Conservation (phyloP, 352 stramenopile genomes). For the Pythium vanterpoolii region DNA sequence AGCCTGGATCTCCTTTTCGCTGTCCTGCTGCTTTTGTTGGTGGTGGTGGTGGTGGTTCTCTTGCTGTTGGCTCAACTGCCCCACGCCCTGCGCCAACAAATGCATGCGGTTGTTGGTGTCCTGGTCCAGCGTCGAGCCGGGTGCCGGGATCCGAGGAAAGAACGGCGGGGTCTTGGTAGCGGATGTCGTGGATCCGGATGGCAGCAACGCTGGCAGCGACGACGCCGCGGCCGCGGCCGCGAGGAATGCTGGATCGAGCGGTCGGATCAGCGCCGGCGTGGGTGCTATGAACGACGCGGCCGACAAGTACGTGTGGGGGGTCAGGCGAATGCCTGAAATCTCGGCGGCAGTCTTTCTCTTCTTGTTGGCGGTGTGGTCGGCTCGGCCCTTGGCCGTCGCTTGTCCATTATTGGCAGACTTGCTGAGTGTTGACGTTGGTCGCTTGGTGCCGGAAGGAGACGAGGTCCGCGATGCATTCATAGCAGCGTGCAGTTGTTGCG, state of each 20-base stretch:
- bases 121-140: slow-evolving; percentile 15
- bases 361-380: slow-evolving; percentile 15
- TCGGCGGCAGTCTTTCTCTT: slow-evolving; percentile 20
- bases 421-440: slow-evolving; percentile 6
- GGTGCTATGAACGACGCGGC: slow-evolving; percentile 29
- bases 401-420: not conserved
- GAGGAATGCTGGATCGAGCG: slow-evolving; percentile 18
- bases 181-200: slow-evolving; percentile 20
- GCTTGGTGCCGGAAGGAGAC: slow-evolving; percentile 7
- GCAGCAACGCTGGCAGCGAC: slow-evolving; percentile 50
- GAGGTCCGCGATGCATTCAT: not conserved
- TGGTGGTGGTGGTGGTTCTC: slow-evolving; percentile 20
- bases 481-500: slow-evolving; percentile 17
- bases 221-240: slow-evolving; percentile 5
- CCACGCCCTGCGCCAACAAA: slow-evolving; percentile 51
- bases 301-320: slow-evolving; percentile 1
- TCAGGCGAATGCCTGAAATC: not conserved
- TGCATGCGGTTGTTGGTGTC: slow-evolving; percentile 59
- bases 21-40: slow-evolving; percentile 30
- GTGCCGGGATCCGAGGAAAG: slow-evolving; percentile 37
- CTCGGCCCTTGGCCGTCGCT: not conserved
- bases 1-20: slow-evolving; percentile 61
- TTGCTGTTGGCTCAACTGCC: slow-evolving; percentile 63
- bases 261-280: slow-evolving; percentile 39
- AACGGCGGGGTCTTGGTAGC: slow-evolving; percentile 23